These are phyloP conservation scores for Hygrocybe punicea DNA, from an alignment of 768 basidiomycete species.

Conservation along the genomic window DNA sequence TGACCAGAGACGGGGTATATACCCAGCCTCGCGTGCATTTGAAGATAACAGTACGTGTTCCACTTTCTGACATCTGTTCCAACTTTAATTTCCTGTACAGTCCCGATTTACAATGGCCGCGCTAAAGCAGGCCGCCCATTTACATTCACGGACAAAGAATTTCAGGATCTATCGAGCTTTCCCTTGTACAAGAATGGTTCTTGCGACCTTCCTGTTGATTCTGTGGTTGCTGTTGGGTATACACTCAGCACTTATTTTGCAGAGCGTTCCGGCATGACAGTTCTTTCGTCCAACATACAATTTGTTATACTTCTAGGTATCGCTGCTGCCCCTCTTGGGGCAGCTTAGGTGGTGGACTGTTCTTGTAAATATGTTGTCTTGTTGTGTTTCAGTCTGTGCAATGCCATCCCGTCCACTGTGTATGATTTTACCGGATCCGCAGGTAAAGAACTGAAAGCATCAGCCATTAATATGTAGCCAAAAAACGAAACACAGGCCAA, in stretches of 20 bases:
- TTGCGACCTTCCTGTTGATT: neutral
- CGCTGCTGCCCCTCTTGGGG: neutral
- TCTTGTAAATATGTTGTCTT: too few relatives aligned
- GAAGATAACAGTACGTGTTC: neutral
- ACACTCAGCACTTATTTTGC: neutral
- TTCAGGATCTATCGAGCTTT: neutral
- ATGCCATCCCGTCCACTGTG: too few relatives aligned
- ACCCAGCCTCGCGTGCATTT: neutral
- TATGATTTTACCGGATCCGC: too few relatives aligned
- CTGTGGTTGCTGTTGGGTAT: neutral
- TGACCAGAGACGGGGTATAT: neutral
- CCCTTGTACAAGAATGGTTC: neutral
- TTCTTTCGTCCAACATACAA: neutral
- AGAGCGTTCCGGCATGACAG: neutral
- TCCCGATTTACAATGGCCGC: slow-evolving; percentile 8
- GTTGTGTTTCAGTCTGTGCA: too few relatives aligned
- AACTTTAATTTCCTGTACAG: neutral
- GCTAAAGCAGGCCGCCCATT: neutral
- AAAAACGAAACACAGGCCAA: too few relatives aligned
- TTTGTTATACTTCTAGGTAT: neutral
- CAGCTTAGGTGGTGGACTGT: neutral
- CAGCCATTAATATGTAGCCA: too few relatives aligned
- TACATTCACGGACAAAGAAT: neutral
- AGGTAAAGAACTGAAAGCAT: too few relatives aligned
- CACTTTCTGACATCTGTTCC: neutral